Evolutionary conservation across 164 flowering plant species (phyloP), one percentile per base, ranked within the genome.

Genomic region (Piper betle): DNA sequence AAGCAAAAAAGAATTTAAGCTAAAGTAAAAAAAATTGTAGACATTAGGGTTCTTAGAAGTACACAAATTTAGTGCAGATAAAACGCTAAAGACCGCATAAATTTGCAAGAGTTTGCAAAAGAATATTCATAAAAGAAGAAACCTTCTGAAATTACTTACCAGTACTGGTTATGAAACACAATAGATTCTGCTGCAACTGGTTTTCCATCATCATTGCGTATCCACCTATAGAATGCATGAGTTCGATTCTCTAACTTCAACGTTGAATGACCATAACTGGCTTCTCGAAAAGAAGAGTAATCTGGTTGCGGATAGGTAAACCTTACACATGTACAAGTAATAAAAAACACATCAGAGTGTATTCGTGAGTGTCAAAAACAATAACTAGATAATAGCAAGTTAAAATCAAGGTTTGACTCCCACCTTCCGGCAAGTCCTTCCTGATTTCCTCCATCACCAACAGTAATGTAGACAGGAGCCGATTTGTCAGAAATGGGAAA

Each of bases 381-480:
- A 62, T 9, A 40, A 54, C 5, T 7, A 2, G 18, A 5, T 53
- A 20, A 57, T 25, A 59, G 4, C 12, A 12, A 48, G 58, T 38
- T 11, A 39, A 25, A 17, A 39, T 62, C 74, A 74, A 42, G 7
- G 46, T 42, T 42, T 10, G 12, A 10, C 15, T 9, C 15, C 50
- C 61, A 90, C 96, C 69, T 86, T 66, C 66, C 77, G 60, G 96
- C 99, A 50, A 93, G 86, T 68, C 99, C 97, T 80, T 93, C 99
- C 70, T 84, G 95, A 75, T 93, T 93, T 71, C 99, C 97, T 62
- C 99, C 97, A 81, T 93, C 99, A 50, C 97, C 99, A 62, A 93
- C 91, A 53, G 97, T 93, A 37, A 93, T 76, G 75, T 93, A 93
- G 16, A 93, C 80, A 54, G 99, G 99, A 59, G 99, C 97, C 40